Base-by-base conservation (phyloP, 2,329 filamentous ascomycete species). In the Fusarium goolgardi region DNA sequence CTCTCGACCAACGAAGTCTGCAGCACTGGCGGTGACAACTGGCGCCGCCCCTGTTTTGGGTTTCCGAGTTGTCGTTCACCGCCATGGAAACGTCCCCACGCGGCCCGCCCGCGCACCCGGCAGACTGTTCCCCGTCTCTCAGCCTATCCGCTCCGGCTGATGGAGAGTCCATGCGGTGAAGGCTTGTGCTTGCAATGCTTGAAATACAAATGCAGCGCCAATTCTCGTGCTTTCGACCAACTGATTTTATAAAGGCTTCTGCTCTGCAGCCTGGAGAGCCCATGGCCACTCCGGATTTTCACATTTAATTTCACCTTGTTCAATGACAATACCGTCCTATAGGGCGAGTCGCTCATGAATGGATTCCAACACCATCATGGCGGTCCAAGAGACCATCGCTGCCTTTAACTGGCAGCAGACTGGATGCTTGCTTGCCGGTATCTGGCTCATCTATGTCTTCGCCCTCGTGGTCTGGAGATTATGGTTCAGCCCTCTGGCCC, bases 401-500 rank as follows among this genome's bases (percentile, higher is more conserved):
- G 51, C 52, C 59, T 67, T 73, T 23, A 65, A 64, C 25, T 75
- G 72, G 74, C 58, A 70, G 51, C 73, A 76, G 53, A 63, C 73
- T 21, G 52, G 51, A 43, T 74, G 65, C 56, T 61, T 76, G 31
- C 57, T 73, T 29, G 47, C 69, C 15, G 71, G 62, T 15, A 16
- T 73, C 55, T 77, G 75, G 74, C 47, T 77, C 41, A 55, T 75
- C 56, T 79, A 78, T 46, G 61, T 72, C 40, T 59, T 72, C 25
- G 62, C 64, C 54, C 61, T 79, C 32, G 72, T 73, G 13, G 64
- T 78, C 54, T 71, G 72, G 52, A 71, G 79, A 50, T 65, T 81
- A 25, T 79, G 74, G 69, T 71, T 81, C 54, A 80, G 79, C 56
- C 78, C 80, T 13, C 73, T 81, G 37, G 73, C 78, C 46, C 73